Evolutionary conservation across 2,329 filamentous ascomycete species (phyloP).

Genomic region (Beauveria brongniartii): DNA sequence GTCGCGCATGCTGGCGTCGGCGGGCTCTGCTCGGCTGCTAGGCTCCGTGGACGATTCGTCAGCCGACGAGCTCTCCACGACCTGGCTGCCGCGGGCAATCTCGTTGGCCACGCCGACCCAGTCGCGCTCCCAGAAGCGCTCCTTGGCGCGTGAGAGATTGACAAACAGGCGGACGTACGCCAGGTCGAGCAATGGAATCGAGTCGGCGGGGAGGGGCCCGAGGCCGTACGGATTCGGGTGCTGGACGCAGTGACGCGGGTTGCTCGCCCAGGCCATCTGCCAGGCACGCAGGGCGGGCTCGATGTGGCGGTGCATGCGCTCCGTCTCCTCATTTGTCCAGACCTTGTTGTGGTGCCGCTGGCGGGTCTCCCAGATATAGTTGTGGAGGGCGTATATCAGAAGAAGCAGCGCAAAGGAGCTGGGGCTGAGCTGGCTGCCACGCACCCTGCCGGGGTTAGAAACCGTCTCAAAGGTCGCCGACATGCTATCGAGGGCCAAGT

Average conservation of each 20-base stretch:
- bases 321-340: conserved; percentile 88
- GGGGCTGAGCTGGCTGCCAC: conserved; percentile 60
- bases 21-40: conserved; percentile 26
- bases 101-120: conserved; percentile 90
- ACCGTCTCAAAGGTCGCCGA: conserved; percentile 17
- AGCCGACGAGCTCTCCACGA: conserved; percentile 66
- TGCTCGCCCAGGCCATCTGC: conserved; percentile 86
- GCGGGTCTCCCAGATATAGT: conserved; percentile 96
- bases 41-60: conserved; percentile 36
- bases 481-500: conserved; percentile 21
- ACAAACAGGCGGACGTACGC: conserved; percentile 91
- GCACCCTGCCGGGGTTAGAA: conserved; percentile 34
- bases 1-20: conserved; percentile 37
- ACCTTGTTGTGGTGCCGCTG: conserved; percentile 80
- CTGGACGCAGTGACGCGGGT: conserved; percentile 75
- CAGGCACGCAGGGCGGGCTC: conserved; percentile 90
- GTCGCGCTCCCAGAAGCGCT: conserved; percentile 88
- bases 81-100: conserved; percentile 67
- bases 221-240: conserved; percentile 75
- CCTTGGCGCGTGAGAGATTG: conserved; percentile 84
- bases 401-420: conserved; percentile 90
- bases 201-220: conserved; percentile 79
- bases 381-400: conserved; percentile 89
- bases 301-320: conserved; percentile 92
- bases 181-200: conserved; percentile 82